A percentile compares a stretch with the other conserved stretches of the same genome.
Evolutionary conservation across 441 rosid genomes (phyloP).

Genomic region (Theobroma grandiflorum): DNA sequence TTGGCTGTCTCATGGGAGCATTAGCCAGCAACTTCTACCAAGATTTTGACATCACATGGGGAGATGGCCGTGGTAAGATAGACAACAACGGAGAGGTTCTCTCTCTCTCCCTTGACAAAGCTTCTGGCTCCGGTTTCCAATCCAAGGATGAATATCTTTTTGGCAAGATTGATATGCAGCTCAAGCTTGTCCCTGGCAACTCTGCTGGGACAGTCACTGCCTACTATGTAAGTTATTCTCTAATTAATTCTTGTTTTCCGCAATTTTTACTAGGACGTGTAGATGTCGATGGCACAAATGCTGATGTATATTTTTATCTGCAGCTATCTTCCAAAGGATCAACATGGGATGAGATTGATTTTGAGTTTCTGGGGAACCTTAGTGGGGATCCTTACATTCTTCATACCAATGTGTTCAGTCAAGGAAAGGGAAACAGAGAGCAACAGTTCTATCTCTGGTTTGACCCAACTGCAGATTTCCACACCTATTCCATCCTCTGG

Average conservation of each 20-base stretch:
- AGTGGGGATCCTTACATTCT: constrained; percentile 12
- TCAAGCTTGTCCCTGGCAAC: constrained; percentile 65
- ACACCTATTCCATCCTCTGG: constrained; percentile 72
- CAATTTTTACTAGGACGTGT: neutral
- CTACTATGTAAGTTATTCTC: neutral
- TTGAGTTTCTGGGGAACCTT: constrained; percentile 22
- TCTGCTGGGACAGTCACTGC: constrained; percentile 30
- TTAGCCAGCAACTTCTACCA: neutral
- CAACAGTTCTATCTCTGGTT: constrained; percentile 75
- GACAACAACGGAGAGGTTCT: constrained; percentile 55
- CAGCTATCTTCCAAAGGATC: constrained; percentile 48
- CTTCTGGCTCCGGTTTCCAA: constrained; percentile 43
- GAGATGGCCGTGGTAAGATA: constrained; percentile 1
- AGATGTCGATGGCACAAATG: neutral
- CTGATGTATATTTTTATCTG: neutral
- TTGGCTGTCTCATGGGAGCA: neutral
- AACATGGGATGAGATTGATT: constrained; percentile 20
- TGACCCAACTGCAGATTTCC: constrained; percentile 71
- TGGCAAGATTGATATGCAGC: constrained; percentile 60
- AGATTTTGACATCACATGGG: constrained; percentile 1
- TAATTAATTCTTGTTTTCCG: neutral
- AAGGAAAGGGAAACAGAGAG: constrained; percentile 24
- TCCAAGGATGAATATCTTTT: constrained; percentile 47
- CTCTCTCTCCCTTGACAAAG: constrained; percentile 55
- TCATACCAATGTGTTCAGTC: constrained; percentile 19